Base-by-base conservation (phyloP, 495 filamentous ascomycete genomes). In the Xylaria sp. region DNA sequence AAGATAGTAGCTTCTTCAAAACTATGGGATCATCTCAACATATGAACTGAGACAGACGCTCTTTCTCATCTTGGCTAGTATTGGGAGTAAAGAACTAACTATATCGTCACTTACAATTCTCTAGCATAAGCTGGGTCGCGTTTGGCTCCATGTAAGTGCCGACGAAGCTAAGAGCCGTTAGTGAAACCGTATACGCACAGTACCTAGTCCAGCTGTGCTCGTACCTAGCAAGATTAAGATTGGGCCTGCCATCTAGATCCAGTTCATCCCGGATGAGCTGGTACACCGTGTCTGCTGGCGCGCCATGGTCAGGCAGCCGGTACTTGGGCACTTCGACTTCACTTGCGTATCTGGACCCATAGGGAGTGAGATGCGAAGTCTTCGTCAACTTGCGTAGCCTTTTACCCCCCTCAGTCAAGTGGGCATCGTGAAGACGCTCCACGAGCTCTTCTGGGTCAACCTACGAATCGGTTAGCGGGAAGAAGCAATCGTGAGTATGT, bases 191-290 rank as follows among this genome's bases (percentile, higher is more conserved):
- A 12, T 26, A 50, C 40, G 29, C 33, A 26, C 5, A 33, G 43
- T 12, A 37, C 26, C 41, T 12, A 21, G 29, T 33, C 11, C 26
- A 26, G 5, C 21, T 6, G 50, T 40, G 40, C 0, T 21, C 48
- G 33, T 77, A 86, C 80, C 85, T 88, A 63, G 90, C 90, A 19
- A 93, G 80, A 72, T 93, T 93, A 67, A 93, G 78, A 73, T 91
- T 92, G 0, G 91, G 90, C n/a, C 84, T 83, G 40, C 91, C 91
- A 76, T 93, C 91, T 0, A 93, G 84, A 77, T 93, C 91, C 0
- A 93, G 78, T 74, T 93, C 91, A 76, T 93, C 92, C 62, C 88
- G 89, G 67, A 93, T 84, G 76, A 93, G 83, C 70, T 92, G 89
- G 68, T 90, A 88, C 1, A 90, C 89, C 0, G 86, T 85, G 69